Percentiles rank a stretch among this genome's conserved stretches.
Conservation (phyloP, 768 basidiomycete genomes). For the Leccinum aurantiacum region DNA sequence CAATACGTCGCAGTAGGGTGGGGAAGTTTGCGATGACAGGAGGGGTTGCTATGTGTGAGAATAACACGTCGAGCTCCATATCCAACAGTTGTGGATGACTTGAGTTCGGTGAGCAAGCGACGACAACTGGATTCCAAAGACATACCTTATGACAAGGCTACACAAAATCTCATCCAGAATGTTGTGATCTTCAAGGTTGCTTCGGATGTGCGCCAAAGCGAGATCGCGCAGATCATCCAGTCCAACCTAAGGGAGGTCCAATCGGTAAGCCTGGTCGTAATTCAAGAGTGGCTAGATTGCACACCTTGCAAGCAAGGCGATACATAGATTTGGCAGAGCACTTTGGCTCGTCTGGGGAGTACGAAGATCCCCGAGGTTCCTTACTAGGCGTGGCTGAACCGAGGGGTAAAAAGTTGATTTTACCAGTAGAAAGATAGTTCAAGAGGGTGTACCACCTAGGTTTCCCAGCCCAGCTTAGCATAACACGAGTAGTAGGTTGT, state of each 20-base stretch:
- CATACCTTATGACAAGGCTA: slow-evolving; percentile 21
- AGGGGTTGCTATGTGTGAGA: slow-evolving; percentile 1
- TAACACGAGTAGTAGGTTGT: background rate
- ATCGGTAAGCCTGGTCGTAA: background rate
- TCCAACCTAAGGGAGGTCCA: slow-evolving; percentile 16
- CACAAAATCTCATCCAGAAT: slow-evolving; percentile 25
- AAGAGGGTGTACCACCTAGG: slow-evolving; percentile 40
- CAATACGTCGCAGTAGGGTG: background rate
- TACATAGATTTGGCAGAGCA: slow-evolving; percentile 49
- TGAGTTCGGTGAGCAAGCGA: background rate
- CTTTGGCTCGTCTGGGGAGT: slow-evolving; percentile 1
- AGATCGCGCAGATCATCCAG: slow-evolving; percentile 16
- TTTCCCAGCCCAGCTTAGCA: background rate
- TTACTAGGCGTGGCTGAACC: slow-evolving; percentile 15
- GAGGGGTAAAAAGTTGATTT: slow-evolving; percentile 34
- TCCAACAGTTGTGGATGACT: slow-evolving; percentile 21
- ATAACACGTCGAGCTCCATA: slow-evolving; percentile 27
- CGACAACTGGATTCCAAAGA: background rate
- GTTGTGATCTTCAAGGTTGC: slow-evolving; percentile 23
- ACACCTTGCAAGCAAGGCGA: slow-evolving; percentile 40
- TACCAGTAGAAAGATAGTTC: slow-evolving; percentile 40
- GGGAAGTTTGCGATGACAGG: background rate
- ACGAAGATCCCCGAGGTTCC: background rate
- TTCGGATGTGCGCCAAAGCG: slow-evolving; percentile 20
- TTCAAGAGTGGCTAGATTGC: background rate